Conservation (phyloP, 164 flowering plant species). For the Magnolia officinalis region DNA sequence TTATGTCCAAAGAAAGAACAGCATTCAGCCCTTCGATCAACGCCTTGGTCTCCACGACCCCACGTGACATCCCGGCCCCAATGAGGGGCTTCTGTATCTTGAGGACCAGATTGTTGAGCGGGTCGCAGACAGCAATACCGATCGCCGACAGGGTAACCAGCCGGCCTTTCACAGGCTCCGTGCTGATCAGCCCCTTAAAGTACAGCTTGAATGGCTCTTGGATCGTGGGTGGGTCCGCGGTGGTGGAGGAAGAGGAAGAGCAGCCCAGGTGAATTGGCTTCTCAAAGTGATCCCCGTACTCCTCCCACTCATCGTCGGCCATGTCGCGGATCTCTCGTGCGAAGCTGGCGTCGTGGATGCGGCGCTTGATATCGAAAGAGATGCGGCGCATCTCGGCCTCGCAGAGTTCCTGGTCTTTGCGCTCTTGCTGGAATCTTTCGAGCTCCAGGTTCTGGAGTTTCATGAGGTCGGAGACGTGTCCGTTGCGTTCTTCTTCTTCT, state of each 20-base stretch:
- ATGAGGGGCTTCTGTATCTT: slow-evolving; percentile 48
- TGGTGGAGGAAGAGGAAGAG: slow-evolving; percentile 3
- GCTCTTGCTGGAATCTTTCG: slow-evolving; percentile 29
- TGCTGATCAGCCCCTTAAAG: slow-evolving; percentile 64
- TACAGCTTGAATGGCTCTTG: slow-evolving; percentile 38
- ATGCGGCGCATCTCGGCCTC: slow-evolving; percentile 28
- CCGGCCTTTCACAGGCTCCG: slow-evolving; percentile 29
- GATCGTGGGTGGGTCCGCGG: neutral
- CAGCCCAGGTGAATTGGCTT: slow-evolving; percentile 44
- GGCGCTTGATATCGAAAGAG: slow-evolving; percentile 38
- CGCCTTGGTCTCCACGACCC: slow-evolving; percentile 45
- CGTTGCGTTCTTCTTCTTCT: slow-evolving; percentile 6
- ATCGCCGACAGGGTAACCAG: slow-evolving; percentile 20
- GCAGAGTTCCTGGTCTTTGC: slow-evolving; percentile 26
- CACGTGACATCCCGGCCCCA: slow-evolving; percentile 26
- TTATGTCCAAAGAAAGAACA: slow-evolving; percentile 51
- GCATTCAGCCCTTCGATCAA: slow-evolving; percentile 63
- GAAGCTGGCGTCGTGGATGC: slow-evolving; percentile 47
- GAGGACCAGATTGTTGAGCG: slow-evolving; percentile 37
- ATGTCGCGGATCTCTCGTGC: slow-evolving; percentile 40
- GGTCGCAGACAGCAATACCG: slow-evolving; percentile 70
- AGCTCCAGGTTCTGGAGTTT: slow-evolving; percentile 34
- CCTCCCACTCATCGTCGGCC: slow-evolving; percentile 47
- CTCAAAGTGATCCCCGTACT: slow-evolving; percentile 41
- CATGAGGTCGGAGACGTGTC: slow-evolving; percentile 3